These are phyloP conservation scores for Termitomyces sp. DNA, from an alignment of 768 basidiomycete species.

Conservation along the genomic window DNA sequence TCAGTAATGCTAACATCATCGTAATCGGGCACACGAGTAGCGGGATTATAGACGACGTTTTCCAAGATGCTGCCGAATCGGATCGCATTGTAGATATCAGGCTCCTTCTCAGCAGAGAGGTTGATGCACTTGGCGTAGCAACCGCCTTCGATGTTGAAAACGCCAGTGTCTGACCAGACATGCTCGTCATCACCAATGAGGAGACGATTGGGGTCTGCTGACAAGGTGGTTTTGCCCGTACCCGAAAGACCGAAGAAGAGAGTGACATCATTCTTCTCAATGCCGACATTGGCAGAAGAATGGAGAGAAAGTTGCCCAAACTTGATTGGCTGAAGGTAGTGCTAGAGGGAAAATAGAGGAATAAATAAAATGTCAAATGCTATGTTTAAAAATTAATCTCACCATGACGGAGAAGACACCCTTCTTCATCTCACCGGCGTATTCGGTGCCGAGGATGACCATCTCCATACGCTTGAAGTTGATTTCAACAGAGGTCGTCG, in stretches of 20 bases:
- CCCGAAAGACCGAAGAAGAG: conserved; percentile 99
- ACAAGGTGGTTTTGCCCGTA: conserved; percentile 98
- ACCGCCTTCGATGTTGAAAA: conserved; percentile 99
- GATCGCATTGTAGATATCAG: conserved; percentile 96
- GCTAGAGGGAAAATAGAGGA: conserved; percentile 35
- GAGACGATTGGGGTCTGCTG: conserved; percentile 89
- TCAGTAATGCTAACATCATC: conserved; percentile 96
- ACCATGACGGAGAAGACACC: conserved; percentile 99
- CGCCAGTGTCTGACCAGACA: conserved; percentile 97
- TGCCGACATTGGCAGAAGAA: conserved; percentile 96
- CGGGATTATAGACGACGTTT: conserved; percentile 95
- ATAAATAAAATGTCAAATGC: conserved; percentile 11
- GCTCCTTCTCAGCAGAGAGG: conserved; percentile 95
- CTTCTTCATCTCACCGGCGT: conserved; percentile 99
- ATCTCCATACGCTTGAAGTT: conserved; percentile 99
- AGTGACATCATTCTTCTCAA: conserved; percentile 84
- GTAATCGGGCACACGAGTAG: conserved; percentile 82
- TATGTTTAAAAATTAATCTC: conserved; percentile 10
- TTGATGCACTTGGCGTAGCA: conserved; percentile 99
- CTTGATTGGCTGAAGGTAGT: conserved; percentile 98
- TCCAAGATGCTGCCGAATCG: conserved; percentile 95
- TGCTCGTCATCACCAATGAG: conserved; percentile 99
- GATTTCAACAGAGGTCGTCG: conserved; percentile 97
- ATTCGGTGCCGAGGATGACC: conserved; percentile 98
- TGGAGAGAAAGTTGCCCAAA: conserved; percentile 97